Base-by-base conservation (phyloP, 2,329 filamentous ascomycete species). In the Neofusicoccum kwambonambiense region DNA sequence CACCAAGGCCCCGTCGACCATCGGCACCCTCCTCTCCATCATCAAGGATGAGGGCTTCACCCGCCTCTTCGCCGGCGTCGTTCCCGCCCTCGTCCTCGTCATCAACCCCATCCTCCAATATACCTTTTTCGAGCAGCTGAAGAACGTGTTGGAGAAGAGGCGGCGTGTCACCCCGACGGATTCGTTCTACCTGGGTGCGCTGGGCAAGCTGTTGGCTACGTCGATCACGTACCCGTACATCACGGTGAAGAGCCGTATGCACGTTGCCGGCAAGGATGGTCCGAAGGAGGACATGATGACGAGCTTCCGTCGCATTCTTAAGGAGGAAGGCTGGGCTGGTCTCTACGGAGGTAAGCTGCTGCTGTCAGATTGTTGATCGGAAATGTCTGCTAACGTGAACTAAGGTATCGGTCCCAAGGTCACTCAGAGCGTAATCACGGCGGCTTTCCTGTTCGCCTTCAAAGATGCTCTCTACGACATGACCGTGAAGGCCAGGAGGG, bases 41-140 rank as follows among this genome's bases (percentile, higher is more conserved):
- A 83, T 99, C 69, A 86, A 85, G 68, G 89, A 96, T 61, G 95
- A 99, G 75, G 95, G 95, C 0, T 89, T 90, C 22, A 82, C 86
- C 73, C 91, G 93, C 9, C 87, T 99, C 39, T 99, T 99, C 77
- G 86, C 93, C 4, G 95, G 95, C 67, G 94, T 99, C 61, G 85
- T 97, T 66, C 95, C 95, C 9, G 95, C 95, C 0, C 83, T 99
- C 70, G 89, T 99, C 70, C 84, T 99, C 68, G 95, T 99, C 74
- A 93, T 97, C 81, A 99, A 99, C 82, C 95, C 95, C 4, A 99
- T 99, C 70, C 83, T 99, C 69, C 95, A 99, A 82, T 99, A 99
- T 80, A 99, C 95, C 15, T 90, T 99, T 64, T 99, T 98, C 73
- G 95, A 99, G 84, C 94, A 99, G 83, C 83, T 98, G 82, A 98